Base-by-base conservation (phyloP, 2,329 filamentous ascomycete genomes). In the Diaporthe batatas region DNA sequence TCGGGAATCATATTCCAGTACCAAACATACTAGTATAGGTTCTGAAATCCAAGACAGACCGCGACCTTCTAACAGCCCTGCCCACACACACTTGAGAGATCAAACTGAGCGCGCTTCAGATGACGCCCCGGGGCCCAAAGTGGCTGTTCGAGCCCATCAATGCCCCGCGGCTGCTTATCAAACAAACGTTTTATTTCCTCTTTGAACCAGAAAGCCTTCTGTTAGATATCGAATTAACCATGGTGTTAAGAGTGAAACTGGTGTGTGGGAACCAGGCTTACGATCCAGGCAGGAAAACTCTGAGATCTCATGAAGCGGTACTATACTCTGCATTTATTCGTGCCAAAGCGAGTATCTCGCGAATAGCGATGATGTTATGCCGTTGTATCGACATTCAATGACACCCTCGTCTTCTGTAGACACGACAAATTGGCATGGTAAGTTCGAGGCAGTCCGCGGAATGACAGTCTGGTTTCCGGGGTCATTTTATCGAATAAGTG, bases 261-360 rank as follows among this genome's bases (percentile, higher is more conserved):
- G 7, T 18, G 16, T 2, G 16, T 47, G 18, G 42, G 42, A 47
- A 7, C 21, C 16, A 23, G 2, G 25, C 57, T 64, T 64, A 64
- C 39, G 39, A 32, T 32, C 25, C 23, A 11, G 42, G 21, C 10
- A 64, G 25, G n/a, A 49, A 64, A 25, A 42, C 23, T 8, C 58
- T 42, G 42, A 49, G 58, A 7, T 64, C 34, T 11, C 34, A 3
- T 36, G 8, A 36, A 36, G 34, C 34, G 34, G 34, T 11, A 8
- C 1, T 36, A 36, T 36, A 8, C 34, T 78, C 0, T 77, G 79
- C 6, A 79, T 70, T 73, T 86, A 86, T 6, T 75, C 82, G 64
- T 80, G 78, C 83, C 84, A 86, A 51, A 51, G 47, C 23, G 47
- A 51, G 47, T 51, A 51, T 25, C 47, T 51, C 47, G 23, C 47